phyloP scores from a whole-genome alignment of 345 rosid genomes.

The Eucalyptus regnans region DNA sequence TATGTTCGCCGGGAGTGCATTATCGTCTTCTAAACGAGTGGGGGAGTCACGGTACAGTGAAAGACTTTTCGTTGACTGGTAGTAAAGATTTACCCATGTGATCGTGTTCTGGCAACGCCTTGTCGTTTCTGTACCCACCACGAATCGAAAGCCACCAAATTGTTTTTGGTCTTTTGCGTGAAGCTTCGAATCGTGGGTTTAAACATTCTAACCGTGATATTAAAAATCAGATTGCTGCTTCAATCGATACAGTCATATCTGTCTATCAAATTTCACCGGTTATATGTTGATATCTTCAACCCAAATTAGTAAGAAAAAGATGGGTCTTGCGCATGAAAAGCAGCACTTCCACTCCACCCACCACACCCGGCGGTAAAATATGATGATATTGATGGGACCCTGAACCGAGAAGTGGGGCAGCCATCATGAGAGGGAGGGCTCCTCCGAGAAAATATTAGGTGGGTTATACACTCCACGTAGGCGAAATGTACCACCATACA shows the following conservation, averaged over 20 bases:
- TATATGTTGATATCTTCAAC: not conserved
- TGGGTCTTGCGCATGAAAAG: not conserved
- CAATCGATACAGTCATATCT: not conserved
- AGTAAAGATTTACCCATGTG: too few relatives aligned
- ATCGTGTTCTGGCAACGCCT: not conserved
- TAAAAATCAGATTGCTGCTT: too few relatives aligned
- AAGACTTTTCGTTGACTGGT: not conserved
- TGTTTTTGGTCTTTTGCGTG: not conserved
- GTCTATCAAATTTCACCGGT: not conserved
- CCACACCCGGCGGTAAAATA: not conserved
- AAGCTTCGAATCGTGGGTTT: not conserved
- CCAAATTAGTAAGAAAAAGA: not conserved
- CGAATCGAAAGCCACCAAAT: not conserved
- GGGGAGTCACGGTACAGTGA: not conserved
- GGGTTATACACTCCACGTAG: too few relatives aligned
- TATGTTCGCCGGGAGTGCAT: not conserved
- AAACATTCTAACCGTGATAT: too few relatives aligned
- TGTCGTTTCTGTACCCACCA: not conserved
- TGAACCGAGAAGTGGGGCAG: not conserved
- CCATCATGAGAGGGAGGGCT: not conserved
- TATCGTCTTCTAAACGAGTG: not conserved
- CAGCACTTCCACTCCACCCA: not conserved
- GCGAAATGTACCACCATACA: too few relatives aligned
- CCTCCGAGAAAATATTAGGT: too few relatives aligned
- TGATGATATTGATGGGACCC: not conserved